Conservation (phyloP, 164 flowering plant genomes). For the Nymphaea thermarum region DNA sequence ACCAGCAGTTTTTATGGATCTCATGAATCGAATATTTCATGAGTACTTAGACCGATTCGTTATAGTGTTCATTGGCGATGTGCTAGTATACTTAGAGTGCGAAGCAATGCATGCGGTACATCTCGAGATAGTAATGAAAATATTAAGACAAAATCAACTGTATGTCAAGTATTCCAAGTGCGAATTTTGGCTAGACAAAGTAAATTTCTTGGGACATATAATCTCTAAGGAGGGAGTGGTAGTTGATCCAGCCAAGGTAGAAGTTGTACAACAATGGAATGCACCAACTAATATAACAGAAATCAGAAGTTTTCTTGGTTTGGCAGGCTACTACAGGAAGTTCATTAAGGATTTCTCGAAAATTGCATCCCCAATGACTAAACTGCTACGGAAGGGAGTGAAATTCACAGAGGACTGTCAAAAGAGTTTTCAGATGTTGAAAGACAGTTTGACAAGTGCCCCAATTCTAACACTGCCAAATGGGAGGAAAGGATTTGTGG, state of each 20-base stretch:
- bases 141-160: background rate
- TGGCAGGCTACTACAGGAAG: conserved; percentile 11
- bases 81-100: background rate
- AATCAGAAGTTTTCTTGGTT: conserved; percentile 9
- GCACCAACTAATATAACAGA: background rate
- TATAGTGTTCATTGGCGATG: background rate
- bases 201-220: background rate
- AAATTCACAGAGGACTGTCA: background rate
- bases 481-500: background rate
- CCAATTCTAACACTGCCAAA: conserved; percentile 2
- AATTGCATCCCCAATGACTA: conserved; percentile 3
- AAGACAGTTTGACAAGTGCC: background rate
- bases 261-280: conserved; percentile 1
- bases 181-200: background rate
- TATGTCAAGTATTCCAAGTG: background rate
- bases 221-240: background rate
- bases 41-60: background rate
- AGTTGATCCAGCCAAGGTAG: conserved; percentile 5
- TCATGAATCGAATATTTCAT: background rate
- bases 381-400: background rate
- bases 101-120: background rate
- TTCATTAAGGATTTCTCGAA: conserved; percentile 9
- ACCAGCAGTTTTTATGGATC: background rate
- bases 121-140: background rate
- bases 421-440: background rate